phyloP scores from a whole-genome alignment of 1,139 yeast species.

The Suhomyces yuchorum region DNA sequence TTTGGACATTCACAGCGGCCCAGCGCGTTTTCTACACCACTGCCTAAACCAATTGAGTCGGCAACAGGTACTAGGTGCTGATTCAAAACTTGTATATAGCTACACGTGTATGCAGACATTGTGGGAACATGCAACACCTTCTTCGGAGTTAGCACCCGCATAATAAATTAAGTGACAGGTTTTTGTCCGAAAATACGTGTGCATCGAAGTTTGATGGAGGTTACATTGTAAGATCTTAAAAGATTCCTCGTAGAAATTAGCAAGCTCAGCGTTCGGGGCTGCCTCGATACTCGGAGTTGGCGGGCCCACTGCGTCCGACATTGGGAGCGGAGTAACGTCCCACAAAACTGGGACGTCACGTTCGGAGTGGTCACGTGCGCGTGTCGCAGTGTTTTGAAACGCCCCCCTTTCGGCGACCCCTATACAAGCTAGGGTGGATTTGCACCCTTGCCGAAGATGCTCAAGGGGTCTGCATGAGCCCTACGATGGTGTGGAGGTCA shows the following conservation, averaged over 20 bases:
- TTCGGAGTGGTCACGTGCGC: background rate
- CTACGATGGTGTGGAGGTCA: too few species aligned
- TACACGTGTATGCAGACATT: background rate
- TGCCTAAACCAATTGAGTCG: too few species aligned
- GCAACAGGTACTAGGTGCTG: background rate
- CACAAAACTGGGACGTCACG: background rate
- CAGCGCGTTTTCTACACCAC: too few species aligned
- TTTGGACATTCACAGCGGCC: too few species aligned
- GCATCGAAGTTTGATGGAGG: too few species aligned
- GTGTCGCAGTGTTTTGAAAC: constrained; percentile 9
- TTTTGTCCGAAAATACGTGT: background rate
- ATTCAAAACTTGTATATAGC: background rate
- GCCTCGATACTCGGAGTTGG: constrained; percentile 3
- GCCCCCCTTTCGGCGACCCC: constrained; percentile 8
- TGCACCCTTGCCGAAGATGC: background rate
- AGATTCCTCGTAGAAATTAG: background rate
- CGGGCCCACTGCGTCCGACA: background rate
- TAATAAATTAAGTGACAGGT: background rate
- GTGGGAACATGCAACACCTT: background rate
- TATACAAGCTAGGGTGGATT: background rate
- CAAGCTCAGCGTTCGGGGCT: background rate
- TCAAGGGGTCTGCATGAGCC: background rate
- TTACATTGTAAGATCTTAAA: background rate
- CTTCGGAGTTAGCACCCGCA: background rate
- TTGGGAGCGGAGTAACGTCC: background rate